Evolutionary conservation across 306 rosid genomes (phyloP).

Genomic region (Cucurbita pepo): DNA sequence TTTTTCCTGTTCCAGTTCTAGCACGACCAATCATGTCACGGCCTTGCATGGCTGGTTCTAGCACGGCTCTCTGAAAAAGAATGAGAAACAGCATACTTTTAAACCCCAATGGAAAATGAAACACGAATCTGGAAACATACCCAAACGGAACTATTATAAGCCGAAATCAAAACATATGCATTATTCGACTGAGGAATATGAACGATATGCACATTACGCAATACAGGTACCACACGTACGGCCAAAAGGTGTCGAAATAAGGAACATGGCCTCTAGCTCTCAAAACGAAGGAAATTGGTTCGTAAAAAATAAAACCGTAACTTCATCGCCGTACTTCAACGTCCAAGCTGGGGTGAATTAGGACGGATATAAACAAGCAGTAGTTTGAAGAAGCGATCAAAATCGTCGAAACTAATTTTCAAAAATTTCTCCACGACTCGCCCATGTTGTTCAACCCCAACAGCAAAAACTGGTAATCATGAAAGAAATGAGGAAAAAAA

Average conservation of each 20-base stretch:
- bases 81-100: background rate
- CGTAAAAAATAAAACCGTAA: background rate
- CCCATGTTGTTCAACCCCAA: background rate
- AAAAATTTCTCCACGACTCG: background rate
- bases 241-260: background rate
- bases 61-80: constrained; percentile 57
- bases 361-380: background rate
- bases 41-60: constrained; percentile 97
- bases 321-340: background rate
- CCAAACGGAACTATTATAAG: background rate
- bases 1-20: constrained; percentile 97
- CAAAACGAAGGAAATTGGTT: background rate
- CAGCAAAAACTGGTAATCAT: background rate
- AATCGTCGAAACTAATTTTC: background rate
- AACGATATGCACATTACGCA: background rate
- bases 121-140: background rate
- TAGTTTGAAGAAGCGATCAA: background rate
- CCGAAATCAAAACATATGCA: background rate
- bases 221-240: background rate
- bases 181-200: background rate
- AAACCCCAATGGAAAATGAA: background rate
- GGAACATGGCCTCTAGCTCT: background rate
- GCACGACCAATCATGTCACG: constrained; percentile 99
- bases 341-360: background rate
- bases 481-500: background rate